Evolutionary conservation across 768 basidiomycete genomes (phyloP), one percentile per base, ranked within the genome.

Genomic region (Amanita subjunquillea): DNA sequence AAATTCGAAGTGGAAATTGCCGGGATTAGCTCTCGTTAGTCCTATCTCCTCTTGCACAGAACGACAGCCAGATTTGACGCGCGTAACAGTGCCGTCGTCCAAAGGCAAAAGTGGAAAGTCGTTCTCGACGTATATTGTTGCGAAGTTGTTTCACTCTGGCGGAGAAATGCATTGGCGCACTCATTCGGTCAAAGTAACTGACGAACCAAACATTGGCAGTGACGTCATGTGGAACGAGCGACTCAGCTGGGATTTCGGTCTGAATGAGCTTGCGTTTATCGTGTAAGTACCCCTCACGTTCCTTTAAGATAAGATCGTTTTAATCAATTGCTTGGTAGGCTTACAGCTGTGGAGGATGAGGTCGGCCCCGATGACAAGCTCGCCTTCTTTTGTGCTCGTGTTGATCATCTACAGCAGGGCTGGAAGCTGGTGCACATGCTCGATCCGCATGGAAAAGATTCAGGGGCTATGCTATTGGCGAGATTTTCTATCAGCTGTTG

Each of bases 231-330:
- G 70, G 72, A 67, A 73, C 27, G 67, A 72, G 47, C 54, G 57
- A 2, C 72, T 76, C 51, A 70, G 76, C 54, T 83, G 76, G 75
- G 69, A 72, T 47, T 77, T 72, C 46, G 71, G 72, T 13, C 55
- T 55, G 29, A 81, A 82, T 41, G 74, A 77, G 9, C 58, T 83
- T 30, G 71, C 75, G 3, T 82, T 82, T 57, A 36, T 82, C 9
- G 9, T 36, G 48, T 37, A 68, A 75, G 79, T 48, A 13, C 23
- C 17, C 15, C 29, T n/a, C 25, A 2, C 25, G 49, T 27, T 10
- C 45, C 45, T 22, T 55, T 32, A 10, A 8, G 22, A 15, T 23
- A 27, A 2, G 40, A 2, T 15, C 7, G 29, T 6, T 23, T 15
- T 43, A 6, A 42, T 32, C 17, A 9, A 15, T 32, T 38, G 13